A percentile compares a stretch with the other conserved stretches of the same genome.
Conservation (phyloP, 176 grass and related monocot species). For the Coix lacrymajobi region DNA sequence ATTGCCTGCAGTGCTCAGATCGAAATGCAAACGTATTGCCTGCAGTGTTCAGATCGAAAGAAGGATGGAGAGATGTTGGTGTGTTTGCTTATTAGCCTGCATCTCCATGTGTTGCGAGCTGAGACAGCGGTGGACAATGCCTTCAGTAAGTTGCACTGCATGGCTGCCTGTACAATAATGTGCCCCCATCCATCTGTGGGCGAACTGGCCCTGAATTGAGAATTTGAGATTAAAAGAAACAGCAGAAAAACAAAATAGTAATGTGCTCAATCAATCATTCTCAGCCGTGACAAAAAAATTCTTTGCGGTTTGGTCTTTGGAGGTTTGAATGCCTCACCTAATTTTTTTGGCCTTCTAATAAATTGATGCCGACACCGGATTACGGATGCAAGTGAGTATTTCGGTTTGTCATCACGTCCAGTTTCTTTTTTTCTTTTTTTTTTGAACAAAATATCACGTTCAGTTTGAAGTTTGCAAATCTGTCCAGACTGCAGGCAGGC, state of each 20-base stretch:
- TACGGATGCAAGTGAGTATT: background rate
- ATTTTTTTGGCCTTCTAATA: background rate
- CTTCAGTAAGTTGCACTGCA: background rate
- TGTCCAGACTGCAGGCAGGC: no score
- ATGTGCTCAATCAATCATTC: background rate
- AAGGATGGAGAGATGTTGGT: background rate
- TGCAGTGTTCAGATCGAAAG: background rate
- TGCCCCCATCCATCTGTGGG: background rate
- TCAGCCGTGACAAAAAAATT: background rate
- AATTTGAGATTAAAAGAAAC: background rate
- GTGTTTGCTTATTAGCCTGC: constrained; percentile 3
- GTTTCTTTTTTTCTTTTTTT: no score
- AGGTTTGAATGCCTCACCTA: background rate
- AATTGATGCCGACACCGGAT: background rate
- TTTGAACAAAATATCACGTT: no score
- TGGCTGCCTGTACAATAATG: background rate
- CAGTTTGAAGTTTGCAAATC: no score
- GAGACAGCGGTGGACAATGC: background rate
- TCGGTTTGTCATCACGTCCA: no score
- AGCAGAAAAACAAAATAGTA: background rate
- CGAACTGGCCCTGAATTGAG: background rate
- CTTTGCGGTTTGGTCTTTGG: background rate
- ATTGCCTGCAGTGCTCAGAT: background rate
- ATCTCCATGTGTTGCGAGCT: constrained; percentile 8
- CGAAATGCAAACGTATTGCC: no score